These are phyloP conservation scores for Fusarium ambrosium DNA, from an alignment of 2,329 filamentous ascomycete genomes.

Conservation along the genomic window DNA sequence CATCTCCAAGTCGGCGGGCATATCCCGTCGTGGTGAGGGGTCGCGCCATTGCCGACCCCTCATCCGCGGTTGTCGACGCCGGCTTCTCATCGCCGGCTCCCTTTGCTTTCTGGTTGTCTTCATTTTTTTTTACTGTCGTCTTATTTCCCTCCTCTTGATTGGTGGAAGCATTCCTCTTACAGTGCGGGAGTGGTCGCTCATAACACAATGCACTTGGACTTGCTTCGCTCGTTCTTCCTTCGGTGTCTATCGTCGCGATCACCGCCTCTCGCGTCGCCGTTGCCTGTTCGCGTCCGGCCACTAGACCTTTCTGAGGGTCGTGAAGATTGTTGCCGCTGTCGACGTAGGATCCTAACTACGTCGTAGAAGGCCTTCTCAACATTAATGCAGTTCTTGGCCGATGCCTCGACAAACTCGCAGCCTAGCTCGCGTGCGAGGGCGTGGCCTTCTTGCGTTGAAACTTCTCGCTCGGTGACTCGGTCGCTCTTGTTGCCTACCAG, in stretches of 20 bases:
- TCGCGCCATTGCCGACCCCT: conserved; percentile 30
- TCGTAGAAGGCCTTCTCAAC: conserved; percentile 99
- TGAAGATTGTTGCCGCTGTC: conserved; percentile 76
- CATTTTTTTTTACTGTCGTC: conserved; percentile 23
- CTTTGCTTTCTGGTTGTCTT: conserved; percentile 12
- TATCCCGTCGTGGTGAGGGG: conserved; percentile 40
- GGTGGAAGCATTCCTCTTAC: conserved; percentile 8
- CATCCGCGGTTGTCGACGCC: conserved; percentile 36
- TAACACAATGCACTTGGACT: conserved; percentile 57
- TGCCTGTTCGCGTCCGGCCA: conserved; percentile 56
- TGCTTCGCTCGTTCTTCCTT: conserved; percentile 54
- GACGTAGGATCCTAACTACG: conserved; percentile 89
- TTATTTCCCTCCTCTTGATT: conserved; percentile 36
- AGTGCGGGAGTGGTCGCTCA: conserved; percentile 45
- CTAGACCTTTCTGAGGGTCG: conserved; percentile 54
- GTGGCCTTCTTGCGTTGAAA: conserved; percentile 95
- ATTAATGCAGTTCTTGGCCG: conserved; percentile 97
- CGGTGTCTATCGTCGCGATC: conserved; percentile 52
- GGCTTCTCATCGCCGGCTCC: conserved; percentile 30
- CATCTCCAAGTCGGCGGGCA: conserved; percentile 40
- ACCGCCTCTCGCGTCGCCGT: conserved; percentile 52
- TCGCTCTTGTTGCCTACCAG: conserved; percentile 99
- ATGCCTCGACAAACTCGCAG: conserved; percentile 97
- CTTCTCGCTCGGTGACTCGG: conserved; percentile 93
- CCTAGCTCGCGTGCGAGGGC: conserved; percentile 91